Conservation (phyloP, 176 grass and related monocot genomes). For the Eragrostis nindensis region DNA sequence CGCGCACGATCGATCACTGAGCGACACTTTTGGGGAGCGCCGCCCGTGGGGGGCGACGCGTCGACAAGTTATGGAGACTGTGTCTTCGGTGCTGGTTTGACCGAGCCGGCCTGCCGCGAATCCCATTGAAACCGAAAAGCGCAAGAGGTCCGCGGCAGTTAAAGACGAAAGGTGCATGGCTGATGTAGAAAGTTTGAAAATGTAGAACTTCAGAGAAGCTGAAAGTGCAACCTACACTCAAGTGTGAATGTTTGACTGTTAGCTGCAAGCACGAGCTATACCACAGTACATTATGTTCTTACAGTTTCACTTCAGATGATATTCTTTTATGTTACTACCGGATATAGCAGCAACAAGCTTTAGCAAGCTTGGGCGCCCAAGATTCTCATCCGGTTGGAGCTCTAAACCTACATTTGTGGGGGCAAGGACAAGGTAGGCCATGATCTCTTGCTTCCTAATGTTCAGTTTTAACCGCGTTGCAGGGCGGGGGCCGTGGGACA, state of each 20-base stretch:
- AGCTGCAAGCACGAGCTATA: neutral
- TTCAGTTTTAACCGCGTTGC: neutral
- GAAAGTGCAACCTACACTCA: neutral
- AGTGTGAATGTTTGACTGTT: neutral
- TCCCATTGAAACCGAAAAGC: constrained; percentile 23
- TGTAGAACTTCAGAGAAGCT: neutral
- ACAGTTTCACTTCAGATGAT: neutral
- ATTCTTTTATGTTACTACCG: too few relatives aligned
- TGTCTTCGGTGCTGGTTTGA: neutral
- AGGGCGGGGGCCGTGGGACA: neutral
- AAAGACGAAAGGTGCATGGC: neutral
- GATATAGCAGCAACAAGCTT: too few relatives aligned
- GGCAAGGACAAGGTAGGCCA: neutral
- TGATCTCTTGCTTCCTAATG: neutral
- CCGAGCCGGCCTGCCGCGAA: neutral
- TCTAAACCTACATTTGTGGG: neutral
- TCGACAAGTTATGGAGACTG: neutral
- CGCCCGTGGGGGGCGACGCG: neutral
- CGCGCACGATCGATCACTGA: neutral
- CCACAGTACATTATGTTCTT: neutral
- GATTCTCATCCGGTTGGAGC: neutral
- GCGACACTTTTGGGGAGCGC: neutral
- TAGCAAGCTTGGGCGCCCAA: neutral
- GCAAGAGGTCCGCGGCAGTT: neutral
- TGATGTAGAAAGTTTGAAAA: constrained; percentile 1